Evolutionary conservation across 805 yeast species (phyloP).

Genomic region (Tetrapisispora nanseiensis): DNA sequence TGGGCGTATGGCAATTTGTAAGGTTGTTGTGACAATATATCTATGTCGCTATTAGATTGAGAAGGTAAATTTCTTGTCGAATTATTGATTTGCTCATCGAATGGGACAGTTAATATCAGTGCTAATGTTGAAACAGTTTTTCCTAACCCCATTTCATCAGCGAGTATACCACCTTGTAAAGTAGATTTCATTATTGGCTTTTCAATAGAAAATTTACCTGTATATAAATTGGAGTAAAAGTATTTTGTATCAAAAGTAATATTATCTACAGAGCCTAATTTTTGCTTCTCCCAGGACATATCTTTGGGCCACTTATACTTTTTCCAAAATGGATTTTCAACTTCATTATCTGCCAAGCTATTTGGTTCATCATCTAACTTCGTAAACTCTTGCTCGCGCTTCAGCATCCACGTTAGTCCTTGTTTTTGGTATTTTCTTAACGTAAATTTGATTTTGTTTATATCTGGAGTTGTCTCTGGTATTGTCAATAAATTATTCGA

Average conservation of each 20-base stretch:
- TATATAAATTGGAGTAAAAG: slow-evolving; percentile 70
- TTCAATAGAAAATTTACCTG: slow-evolving; percentile 65
- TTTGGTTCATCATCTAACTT: slow-evolving; percentile 9
- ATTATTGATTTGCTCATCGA: slow-evolving; percentile 29
- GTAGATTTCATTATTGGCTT: slow-evolving; percentile 55
- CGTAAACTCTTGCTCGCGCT: slow-evolving; percentile 55
- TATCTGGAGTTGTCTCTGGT: slow-evolving; percentile 51
- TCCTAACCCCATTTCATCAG: slow-evolving; percentile 97
- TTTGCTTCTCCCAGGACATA: slow-evolving; percentile 30
- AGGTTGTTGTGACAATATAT: slow-evolving; percentile 3
- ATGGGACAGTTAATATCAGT: slow-evolving; percentile 55
- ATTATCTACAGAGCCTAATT: slow-evolving; percentile 5
- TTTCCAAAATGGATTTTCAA: slow-evolving; percentile 78
- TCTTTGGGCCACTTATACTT: slow-evolving; percentile 65
- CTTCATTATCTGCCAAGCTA: slow-evolving; percentile 23
- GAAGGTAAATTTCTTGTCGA: not conserved
- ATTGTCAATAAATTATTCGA: slow-evolving; percentile 44
- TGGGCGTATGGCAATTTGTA: slow-evolving; percentile 42
- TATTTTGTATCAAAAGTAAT: slow-evolving; percentile 10
- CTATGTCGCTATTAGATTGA: not conserved
- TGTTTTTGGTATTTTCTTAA: slow-evolving; percentile 74
- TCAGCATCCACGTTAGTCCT: slow-evolving; percentile 85
- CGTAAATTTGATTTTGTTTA: slow-evolving; percentile 41
- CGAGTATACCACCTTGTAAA: slow-evolving; percentile 76
- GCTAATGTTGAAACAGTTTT: slow-evolving; percentile 81